These are phyloP conservation scores for Cubamyces sp. DNA, from an alignment of 768 basidiomycete species.

Conservation along the genomic window DNA sequence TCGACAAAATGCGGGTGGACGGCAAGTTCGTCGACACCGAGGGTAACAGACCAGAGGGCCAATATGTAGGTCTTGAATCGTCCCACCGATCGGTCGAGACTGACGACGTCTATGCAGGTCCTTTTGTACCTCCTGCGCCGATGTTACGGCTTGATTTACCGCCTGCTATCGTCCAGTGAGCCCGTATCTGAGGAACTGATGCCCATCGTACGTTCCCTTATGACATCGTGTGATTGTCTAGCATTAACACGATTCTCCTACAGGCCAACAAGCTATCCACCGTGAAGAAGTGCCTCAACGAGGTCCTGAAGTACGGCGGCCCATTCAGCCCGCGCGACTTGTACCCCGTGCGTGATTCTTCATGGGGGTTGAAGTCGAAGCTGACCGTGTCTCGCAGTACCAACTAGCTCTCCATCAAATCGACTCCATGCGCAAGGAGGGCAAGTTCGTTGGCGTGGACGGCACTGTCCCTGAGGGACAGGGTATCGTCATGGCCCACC, in stretches of 20 bases:
- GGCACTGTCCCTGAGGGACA: constrained; percentile 94
- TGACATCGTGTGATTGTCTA: neutral
- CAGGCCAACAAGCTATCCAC: constrained; percentile 97
- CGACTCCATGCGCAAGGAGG: constrained; percentile 90
- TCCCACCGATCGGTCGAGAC: neutral
- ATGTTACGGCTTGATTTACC: constrained; percentile 96
- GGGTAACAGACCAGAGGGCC: constrained; percentile 88
- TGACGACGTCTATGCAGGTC: constrained; percentile 54
- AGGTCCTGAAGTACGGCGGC: constrained; percentile 94
- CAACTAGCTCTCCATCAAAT: constrained; percentile 95
- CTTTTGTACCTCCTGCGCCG: constrained; percentile 89
- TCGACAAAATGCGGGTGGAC: constrained; percentile 95
- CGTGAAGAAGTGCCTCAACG: constrained; percentile 95
- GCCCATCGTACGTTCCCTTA: constrained; percentile 72
- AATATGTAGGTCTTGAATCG: constrained; percentile 70
- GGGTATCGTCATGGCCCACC: constrained; percentile 92
- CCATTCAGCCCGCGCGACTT: constrained; percentile 91
- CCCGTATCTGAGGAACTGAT: constrained; percentile 98
- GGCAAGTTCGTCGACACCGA: constrained; percentile 97
- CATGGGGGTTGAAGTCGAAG: neutral
- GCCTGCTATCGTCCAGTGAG: constrained; percentile 90
- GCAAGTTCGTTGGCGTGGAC: constrained; percentile 88
- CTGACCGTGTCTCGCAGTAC: constrained; percentile 55
- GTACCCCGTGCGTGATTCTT: constrained; percentile 70
- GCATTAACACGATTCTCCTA: neutral